A percentile compares a stretch with the other conserved stretches of the same genome.
Evolutionary conservation across 768 basidiomycete genomes (phyloP).

Genomic region (Naganishia kalamii): DNA sequence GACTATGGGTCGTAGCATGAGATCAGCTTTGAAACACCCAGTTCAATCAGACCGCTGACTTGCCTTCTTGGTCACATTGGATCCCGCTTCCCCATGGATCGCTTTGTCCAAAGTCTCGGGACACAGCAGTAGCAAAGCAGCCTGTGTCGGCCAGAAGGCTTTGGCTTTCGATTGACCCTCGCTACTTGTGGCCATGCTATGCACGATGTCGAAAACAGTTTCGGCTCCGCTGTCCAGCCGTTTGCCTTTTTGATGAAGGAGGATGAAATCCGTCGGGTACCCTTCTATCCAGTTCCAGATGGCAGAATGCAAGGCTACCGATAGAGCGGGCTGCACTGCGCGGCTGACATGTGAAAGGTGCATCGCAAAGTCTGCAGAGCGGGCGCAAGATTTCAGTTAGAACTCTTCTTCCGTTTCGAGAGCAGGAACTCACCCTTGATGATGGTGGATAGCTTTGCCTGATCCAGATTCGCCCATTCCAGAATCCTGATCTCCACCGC

Average conservation of each 20-base stretch:
- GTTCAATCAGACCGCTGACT: neutral
- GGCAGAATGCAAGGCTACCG: constrained; percentile 65
- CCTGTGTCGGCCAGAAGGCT: constrained; percentile 70
- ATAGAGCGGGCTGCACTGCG: constrained; percentile 65
- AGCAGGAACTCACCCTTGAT: constrained; percentile 56
- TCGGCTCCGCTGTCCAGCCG: constrained; percentile 74
- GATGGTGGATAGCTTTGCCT: constrained; percentile 61
- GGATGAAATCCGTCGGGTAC: constrained; percentile 71
- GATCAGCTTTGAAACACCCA: neutral
- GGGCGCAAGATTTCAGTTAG: constrained; percentile 15
- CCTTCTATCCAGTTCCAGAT: constrained; percentile 86
- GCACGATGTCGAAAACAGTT: constrained; percentile 74
- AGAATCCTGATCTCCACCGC: constrained; percentile 69
- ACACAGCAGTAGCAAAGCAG: constrained; percentile 65
- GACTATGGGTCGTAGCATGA: constrained; percentile 30
- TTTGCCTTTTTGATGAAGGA: constrained; percentile 58
- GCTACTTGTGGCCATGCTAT: constrained; percentile 41
- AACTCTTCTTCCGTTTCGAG: neutral
- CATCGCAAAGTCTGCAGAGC: constrained; percentile 62
- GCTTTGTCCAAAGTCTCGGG: constrained; percentile 64
- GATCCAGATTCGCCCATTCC: constrained; percentile 68
- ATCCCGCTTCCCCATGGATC: constrained; percentile 28
- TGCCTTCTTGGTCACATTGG: constrained; percentile 34
- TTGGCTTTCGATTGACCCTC: constrained; percentile 48
- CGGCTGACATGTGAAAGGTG: constrained; percentile 73